Evolutionary conservation across 2,329 filamentous ascomycete species (phyloP).

Genomic region (Colletotrichum camelliae): DNA sequence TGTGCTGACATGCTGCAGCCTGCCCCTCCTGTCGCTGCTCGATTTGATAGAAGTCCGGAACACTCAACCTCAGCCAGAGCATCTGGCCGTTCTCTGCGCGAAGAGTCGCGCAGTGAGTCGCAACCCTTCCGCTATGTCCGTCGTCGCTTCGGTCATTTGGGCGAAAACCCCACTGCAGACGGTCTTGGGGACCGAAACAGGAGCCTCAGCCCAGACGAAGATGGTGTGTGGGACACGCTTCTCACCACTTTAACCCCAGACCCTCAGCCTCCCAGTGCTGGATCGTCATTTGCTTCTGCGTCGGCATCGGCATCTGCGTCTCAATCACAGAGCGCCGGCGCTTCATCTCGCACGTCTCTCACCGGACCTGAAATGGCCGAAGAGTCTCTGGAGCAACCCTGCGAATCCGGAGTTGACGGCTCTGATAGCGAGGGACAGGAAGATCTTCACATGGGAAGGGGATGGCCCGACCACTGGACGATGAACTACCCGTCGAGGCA

Average conservation of each 20-base stretch:
- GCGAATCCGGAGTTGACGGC: slow-evolving; percentile 60
- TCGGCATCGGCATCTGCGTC: slow-evolving; percentile 48
- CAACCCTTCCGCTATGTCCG: neutral
- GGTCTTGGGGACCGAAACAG: slow-evolving; percentile 85
- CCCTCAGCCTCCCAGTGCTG: slow-evolving; percentile 77
- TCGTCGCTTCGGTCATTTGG: neutral
- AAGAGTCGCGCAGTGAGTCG: neutral
- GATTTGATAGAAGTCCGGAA: slow-evolving; percentile 23
- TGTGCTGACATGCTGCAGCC: slow-evolving; percentile 2
- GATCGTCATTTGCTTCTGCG: slow-evolving; percentile 81
- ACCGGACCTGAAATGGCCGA: slow-evolving; percentile 43
- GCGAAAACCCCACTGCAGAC: slow-evolving; percentile 49
- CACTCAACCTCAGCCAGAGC: neutral
- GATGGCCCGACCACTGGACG: slow-evolving; percentile 15
- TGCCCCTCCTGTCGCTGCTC: slow-evolving; percentile 20
- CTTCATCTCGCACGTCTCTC: slow-evolving; percentile 53
- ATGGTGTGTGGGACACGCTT: slow-evolving; percentile 79
- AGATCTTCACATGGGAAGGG: neutral
- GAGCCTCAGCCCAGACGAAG: slow-evolving; percentile 76
- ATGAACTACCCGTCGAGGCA: slow-evolving; percentile 22
- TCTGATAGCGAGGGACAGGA: slow-evolving; percentile 56
- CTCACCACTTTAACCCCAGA: slow-evolving; percentile 82
- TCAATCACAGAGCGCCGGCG: slow-evolving; percentile 44
- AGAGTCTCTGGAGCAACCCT: slow-evolving; percentile 45
- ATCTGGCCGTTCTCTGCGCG: neutral